These are phyloP conservation scores for Drosera spatulata DNA, from an alignment of 179 eudicot genomes.

Conservation along the genomic window DNA sequence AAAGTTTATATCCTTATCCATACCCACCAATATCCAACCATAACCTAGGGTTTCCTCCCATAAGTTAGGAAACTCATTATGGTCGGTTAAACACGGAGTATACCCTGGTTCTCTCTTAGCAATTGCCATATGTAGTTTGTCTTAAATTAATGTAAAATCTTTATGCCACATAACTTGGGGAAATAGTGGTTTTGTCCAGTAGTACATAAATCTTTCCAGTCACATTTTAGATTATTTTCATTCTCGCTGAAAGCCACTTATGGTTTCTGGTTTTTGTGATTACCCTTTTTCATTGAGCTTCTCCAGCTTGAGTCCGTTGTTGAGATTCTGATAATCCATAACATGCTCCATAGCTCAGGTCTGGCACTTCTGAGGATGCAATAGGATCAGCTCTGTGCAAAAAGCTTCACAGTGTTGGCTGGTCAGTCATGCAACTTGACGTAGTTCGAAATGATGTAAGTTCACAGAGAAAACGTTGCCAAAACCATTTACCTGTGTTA, in stretches of 20 bases:
- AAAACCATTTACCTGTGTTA: too few species aligned
- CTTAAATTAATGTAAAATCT: too few species aligned
- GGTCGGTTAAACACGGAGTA: too few species aligned
- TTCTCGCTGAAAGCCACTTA: neutral
- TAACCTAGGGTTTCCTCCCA: too few species aligned
- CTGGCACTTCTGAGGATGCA: constrained; percentile 65
- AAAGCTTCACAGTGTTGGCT: constrained; percentile 80
- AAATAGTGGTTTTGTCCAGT: too few species aligned
- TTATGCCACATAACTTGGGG: too few species aligned
- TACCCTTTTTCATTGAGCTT: neutral
- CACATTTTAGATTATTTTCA: neutral
- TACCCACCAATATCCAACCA: too few species aligned
- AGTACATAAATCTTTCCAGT: too few species aligned
- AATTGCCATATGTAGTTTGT: too few species aligned
- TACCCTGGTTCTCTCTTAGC: too few species aligned
- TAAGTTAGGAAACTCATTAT: too few species aligned
- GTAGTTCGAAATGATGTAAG: constrained; percentile 79
- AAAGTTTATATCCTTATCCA: too few species aligned
- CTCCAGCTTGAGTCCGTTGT: neutral
- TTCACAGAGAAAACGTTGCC: neutral
- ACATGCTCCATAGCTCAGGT: constrained; percentile 72
- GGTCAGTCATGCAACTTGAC: constrained; percentile 62
- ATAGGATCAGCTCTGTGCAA: constrained; percentile 60
- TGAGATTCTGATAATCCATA: constrained; percentile 10
- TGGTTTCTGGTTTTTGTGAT: neutral